A percentile compares a stretch with the other conserved stretches of the same genome.
These are phyloP conservation scores for Lyophyllum shimeji DNA, from an alignment of 768 basidiomycete genomes.

Conservation along the genomic window DNA sequence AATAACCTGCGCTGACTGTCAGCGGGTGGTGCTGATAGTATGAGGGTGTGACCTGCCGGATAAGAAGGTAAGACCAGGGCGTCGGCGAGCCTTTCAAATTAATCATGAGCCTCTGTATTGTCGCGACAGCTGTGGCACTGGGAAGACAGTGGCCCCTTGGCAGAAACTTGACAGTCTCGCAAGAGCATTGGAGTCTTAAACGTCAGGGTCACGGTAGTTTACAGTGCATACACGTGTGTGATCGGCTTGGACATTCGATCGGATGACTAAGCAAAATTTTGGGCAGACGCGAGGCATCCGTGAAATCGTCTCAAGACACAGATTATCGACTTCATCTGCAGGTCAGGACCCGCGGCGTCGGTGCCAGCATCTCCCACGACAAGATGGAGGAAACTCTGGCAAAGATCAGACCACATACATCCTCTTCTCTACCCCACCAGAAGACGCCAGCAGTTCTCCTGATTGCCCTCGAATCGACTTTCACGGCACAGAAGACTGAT, in stretches of 20 bases:
- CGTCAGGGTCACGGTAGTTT: too few species aligned
- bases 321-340: slow-evolving; percentile 9
- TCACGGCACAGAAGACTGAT: slow-evolving; percentile 67
- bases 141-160: too few species aligned
- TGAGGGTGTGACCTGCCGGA: slow-evolving; percentile 47
- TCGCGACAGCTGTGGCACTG: too few species aligned
- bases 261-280: slow-evolving; percentile 35
- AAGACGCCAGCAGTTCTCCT: slow-evolving; percentile 87
- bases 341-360: background rate
- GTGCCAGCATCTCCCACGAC: background rate
- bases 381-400: slow-evolving; percentile 66
- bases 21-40: background rate
- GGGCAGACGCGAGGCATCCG: background rate
- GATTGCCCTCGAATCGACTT: slow-evolving; percentile 79
- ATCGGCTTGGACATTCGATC: slow-evolving; percentile 2
- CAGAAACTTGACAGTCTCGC: too few species aligned
- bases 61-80: slow-evolving; percentile 65
- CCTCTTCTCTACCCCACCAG: slow-evolving; percentile 82
- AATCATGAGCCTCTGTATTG: slow-evolving; percentile 6
- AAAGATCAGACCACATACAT: slow-evolving; percentile 86
- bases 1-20: slow-evolving; percentile 43
- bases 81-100: slow-evolving; percentile 34
- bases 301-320: background rate
- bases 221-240: background rate
- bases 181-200: too few species aligned